phyloP scores from a whole-genome alignment of 2,329 filamentous ascomycete genomes.

The Thelonectria blattea region DNA sequence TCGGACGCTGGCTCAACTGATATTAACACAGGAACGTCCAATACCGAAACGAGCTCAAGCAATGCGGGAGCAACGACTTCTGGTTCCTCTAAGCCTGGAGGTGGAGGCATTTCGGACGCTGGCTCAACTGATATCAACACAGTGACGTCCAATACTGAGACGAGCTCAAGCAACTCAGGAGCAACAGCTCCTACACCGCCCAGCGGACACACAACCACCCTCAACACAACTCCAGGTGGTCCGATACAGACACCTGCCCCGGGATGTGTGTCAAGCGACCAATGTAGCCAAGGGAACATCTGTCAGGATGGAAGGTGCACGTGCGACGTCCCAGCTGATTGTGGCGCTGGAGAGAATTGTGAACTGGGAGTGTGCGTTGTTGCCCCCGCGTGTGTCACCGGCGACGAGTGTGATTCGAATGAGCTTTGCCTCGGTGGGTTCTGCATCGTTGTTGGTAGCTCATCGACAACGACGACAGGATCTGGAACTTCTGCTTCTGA shows the following conservation, averaged over 20 bases:
- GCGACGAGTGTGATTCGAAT: not conserved
- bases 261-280: not conserved
- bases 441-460: not conserved
- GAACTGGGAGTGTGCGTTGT: not conserved
- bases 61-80: too few relatives aligned
- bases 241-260: not conserved
- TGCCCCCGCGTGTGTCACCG: not conserved
- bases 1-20: not conserved
- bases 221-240: not conserved
- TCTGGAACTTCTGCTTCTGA: too few relatives aligned
- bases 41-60: too few relatives aligned
- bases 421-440: not conserved
- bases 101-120: not conserved
- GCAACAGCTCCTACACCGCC: not conserved
- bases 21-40: too few relatives aligned
- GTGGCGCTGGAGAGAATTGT: not conserved
- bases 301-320: constrained; percentile 4
- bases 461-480: not conserved
- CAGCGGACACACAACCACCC: too few relatives aligned
- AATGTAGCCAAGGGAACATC: not conserved
- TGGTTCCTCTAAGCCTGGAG: not conserved
- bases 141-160: not conserved
- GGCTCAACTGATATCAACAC: not conserved
- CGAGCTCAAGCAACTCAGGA: not conserved
- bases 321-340: not conserved